A percentile compares a stretch with the other conserved stretches of the same genome.
These are phyloP conservation scores for Colletotrichum cuscutae DNA, from an alignment of 2,329 filamentous ascomycete genomes.

Conservation along the genomic window DNA sequence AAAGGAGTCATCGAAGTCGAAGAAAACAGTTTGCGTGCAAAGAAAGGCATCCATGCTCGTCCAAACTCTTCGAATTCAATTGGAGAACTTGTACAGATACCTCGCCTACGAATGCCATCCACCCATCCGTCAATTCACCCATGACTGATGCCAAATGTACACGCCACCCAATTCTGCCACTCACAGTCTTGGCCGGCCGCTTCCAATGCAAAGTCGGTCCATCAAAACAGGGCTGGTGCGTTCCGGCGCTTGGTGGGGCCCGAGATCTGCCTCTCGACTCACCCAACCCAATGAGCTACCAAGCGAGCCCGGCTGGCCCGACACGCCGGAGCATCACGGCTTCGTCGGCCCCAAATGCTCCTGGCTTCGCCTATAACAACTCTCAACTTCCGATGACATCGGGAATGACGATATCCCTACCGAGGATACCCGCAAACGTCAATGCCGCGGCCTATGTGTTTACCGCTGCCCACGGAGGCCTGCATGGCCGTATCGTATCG, in stretches of 20 bases:
- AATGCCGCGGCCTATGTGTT: slow-evolving; percentile 23
- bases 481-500: neutral
- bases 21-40: neutral
- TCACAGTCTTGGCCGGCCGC: slow-evolving; percentile 20
- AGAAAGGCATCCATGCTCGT: slow-evolving; percentile 7
- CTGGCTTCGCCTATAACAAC: slow-evolving; percentile 33
- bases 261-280: slow-evolving; percentile 25
- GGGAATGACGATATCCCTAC: slow-evolving; percentile 15
- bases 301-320: slow-evolving; percentile 14
- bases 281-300: slow-evolving; percentile 27
- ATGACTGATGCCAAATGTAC: slow-evolving; percentile 1
- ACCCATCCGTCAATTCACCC: neutral
- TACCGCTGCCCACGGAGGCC: slow-evolving; percentile 4
- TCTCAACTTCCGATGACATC: slow-evolving; percentile 19
- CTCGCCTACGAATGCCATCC: neutral
- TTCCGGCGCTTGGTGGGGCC: slow-evolving; percentile 26
- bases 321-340: slow-evolving; percentile 36
- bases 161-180: slow-evolving; percentile 14
- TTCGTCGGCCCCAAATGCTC: slow-evolving; percentile 33
- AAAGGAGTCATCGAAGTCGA: too few relatives aligned
- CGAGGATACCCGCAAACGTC: slow-evolving; percentile 27
- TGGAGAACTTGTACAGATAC: neutral
- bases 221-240: slow-evolving; percentile 33
- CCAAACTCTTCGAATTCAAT: neutral
- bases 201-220: slow-evolving; percentile 22